Percentiles rank a stretch among this genome's conserved stretches.
These are phyloP conservation scores for Yamadazyma sp. DNA, from an alignment of 805 yeast genomes.

Conservation along the genomic window DNA sequence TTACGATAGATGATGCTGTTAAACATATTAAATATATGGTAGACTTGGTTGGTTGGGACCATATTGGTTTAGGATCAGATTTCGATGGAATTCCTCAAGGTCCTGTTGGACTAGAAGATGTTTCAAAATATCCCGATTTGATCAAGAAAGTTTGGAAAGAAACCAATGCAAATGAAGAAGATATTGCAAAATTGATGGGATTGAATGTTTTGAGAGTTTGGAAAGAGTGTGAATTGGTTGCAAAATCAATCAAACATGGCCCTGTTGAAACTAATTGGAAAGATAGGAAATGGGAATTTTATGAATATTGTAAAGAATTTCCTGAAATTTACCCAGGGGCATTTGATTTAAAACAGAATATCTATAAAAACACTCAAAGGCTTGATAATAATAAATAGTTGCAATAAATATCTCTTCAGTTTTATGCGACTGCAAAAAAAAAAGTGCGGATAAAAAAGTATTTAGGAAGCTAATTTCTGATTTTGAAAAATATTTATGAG, in stretches of 20 bases:
- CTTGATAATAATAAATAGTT: background rate
- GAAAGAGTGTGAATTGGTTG: conserved; percentile 34
- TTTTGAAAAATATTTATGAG: too few relatives aligned
- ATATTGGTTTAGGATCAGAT: conserved; percentile 51
- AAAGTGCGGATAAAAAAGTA: too few relatives aligned
- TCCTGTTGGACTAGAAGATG: conserved; percentile 53
- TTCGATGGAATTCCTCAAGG: conserved; percentile 51
- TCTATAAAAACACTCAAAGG: background rate
- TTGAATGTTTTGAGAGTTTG: conserved; percentile 46
- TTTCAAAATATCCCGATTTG: conserved; percentile 52
- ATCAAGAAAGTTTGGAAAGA: conserved; percentile 26
- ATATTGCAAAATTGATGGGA: conserved; percentile 44
- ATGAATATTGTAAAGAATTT: conserved; percentile 27
- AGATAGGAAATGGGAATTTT: conserved; percentile 40
- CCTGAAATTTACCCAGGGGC: conserved; percentile 34
- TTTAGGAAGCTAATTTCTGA: too few relatives aligned
- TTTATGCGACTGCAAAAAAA: too few relatives aligned
- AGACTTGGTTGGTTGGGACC: conserved; percentile 47
- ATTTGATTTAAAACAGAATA: background rate
- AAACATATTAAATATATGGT: conserved; percentile 44
- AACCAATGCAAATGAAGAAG: conserved; percentile 41
- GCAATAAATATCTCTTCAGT: conserved; percentile 16
- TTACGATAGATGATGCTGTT: conserved; percentile 46
- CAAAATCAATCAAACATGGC: conserved; percentile 17
- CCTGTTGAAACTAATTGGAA: conserved; percentile 41